A percentile compares a stretch with the other conserved stretches of the same genome.
Evolutionary conservation across 176 grass and related monocot species (phyloP).

Genomic region (Elaeis guineensis): DNA sequence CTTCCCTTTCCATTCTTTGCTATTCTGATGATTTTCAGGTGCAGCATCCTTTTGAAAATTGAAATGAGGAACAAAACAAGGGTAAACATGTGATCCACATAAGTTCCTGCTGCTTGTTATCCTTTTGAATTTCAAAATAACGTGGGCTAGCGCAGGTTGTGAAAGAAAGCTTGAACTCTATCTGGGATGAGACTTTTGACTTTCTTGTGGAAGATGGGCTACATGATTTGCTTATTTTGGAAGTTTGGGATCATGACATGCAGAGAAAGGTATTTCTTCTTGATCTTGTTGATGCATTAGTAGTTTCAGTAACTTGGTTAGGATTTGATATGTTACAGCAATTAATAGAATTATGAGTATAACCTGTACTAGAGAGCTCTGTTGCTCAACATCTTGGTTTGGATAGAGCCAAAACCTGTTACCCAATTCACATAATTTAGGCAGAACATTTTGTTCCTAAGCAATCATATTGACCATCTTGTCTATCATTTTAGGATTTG

Average conservation of each 20-base stretch:
- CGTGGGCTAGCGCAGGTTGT: constrained; percentile 55
- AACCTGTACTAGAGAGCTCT: too few relatives aligned
- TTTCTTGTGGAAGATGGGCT: too few relatives aligned
- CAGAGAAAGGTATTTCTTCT: constrained; percentile 61
- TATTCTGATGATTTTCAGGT: too few relatives aligned
- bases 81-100: constrained; percentile 34
- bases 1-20: too few relatives aligned
- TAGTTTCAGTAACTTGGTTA: not conserved
- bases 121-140: not conserved
- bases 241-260: constrained; percentile 96
- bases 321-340: too few relatives aligned
- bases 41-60: too few relatives aligned
- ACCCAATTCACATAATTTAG: not conserved
- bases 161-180: constrained; percentile 75
- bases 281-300: not conserved
- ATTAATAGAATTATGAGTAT: too few relatives aligned
- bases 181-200: constrained; percentile 95
- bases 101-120: not conserved
- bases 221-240: constrained; percentile 98
- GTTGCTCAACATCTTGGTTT: too few relatives aligned
- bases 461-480: not conserved
- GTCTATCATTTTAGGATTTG: constrained; percentile 45
- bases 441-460: not conserved
- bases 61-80: constrained; percentile 86
- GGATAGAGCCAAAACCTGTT: too few relatives aligned